Base-by-base conservation (phyloP, 305 asterid genomes). In the Euphrasia arctica region DNA sequence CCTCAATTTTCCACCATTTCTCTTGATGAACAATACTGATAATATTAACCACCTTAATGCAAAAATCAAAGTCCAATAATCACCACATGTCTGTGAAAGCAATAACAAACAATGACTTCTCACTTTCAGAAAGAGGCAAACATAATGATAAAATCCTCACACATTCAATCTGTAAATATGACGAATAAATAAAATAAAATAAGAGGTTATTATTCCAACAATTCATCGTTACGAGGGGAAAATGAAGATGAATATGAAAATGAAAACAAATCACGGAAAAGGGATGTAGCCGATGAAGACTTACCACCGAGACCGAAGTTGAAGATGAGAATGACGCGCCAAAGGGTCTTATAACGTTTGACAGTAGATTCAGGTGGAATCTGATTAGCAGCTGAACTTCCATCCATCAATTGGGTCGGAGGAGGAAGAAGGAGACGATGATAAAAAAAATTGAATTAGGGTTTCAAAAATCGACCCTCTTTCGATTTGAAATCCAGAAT, bases 291-390 rank as follows among this genome's bases (percentile, higher is more conserved):
- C 42, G 51, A 48, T 25, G 51, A 62, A 62, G 56, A 75, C 79
- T 62, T 14, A 89, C 95, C 88, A 34, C 87, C 91, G 59, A 90
- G 81, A 25, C 75, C 91, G 68, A 90, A 79, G 80, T 87, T 90
- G 77, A 74, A 80, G 58, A 85, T 68, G 60, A 87, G 78, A 67
- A 82, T 76, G 50, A 66, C 77, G 60, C 95, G 95, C 91, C 94
- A 90, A 9, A 75, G 73, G 54, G 80, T 50, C 74, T 83, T 83
- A 79, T 58, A 70, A 42, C 89, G 82, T 3, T 69, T 78, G 57
- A 75, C 64, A 48, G 60, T 45, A 58, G 69, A 32, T 69, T 64
- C 75, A 29, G 49, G 60, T 13, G 82, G 79, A 25, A 72, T 32
- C 68, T 71, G 72, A 71, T 62, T 50, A 51, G 25, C 39, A 5